phyloP scores from a whole-genome alignment of 2,329 filamentous ascomycete genomes.

The Aspergillus bombycis region DNA sequence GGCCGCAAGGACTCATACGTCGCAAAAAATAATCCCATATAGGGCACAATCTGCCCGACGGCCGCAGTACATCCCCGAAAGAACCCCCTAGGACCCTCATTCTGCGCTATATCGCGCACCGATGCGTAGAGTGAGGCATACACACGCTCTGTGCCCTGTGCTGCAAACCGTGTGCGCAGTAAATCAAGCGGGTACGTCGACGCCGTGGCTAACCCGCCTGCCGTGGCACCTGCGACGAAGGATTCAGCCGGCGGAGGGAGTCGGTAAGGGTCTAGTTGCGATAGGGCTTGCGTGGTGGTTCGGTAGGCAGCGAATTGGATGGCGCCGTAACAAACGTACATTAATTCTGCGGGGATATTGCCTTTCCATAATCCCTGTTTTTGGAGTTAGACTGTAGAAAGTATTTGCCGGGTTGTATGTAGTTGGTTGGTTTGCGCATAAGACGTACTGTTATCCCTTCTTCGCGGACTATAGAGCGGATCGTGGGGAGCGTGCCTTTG shows the following conservation, averaged over 20 bases:
- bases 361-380: constrained; percentile 84
- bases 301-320: constrained; percentile 91
- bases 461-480: constrained; percentile 73
- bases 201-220: constrained; percentile 80
- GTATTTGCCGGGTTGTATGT: not conserved
- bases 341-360: constrained; percentile 90
- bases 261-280: constrained; percentile 51
- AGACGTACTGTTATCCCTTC: constrained; percentile 72
- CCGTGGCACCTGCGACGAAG: constrained; percentile 80
- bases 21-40: constrained; percentile 96
- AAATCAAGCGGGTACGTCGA: constrained; percentile 92
- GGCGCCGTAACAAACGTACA: constrained; percentile 90
- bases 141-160: constrained; percentile 79
- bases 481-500: constrained; percentile 75
- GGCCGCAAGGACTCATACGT: constrained; percentile 77
- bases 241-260: constrained; percentile 72
- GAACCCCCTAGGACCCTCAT: constrained; percentile 79
- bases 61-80: constrained; percentile 85
- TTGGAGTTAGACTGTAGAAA: not conserved
- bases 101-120: constrained; percentile 69
- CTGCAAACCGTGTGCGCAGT: constrained; percentile 92
- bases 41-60: constrained; percentile 85
- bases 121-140: constrained; percentile 73
- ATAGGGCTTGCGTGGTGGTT: constrained; percentile 69
- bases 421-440: not conserved